phyloP scores from a whole-genome alignment of 2,329 filamentous ascomycete species.

The Colletotrichum neosansevieriae region DNA sequence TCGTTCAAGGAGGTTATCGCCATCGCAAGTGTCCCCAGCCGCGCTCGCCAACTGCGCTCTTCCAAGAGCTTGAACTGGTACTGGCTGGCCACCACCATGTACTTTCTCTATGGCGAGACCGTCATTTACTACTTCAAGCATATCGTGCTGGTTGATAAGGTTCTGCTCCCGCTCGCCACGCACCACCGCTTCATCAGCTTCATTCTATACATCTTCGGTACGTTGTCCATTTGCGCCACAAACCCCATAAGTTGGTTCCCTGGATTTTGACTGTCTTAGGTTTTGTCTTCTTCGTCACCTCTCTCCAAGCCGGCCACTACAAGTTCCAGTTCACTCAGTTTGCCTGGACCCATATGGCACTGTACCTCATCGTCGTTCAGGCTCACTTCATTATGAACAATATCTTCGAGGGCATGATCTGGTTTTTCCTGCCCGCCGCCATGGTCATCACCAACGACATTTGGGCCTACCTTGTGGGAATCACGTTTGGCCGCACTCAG shows the following conservation, averaged over 20 bases:
- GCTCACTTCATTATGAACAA: conserved; percentile 99
- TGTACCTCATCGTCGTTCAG: conserved; percentile 97
- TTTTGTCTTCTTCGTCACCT: conserved; percentile 97
- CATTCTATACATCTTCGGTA: conserved; percentile 96
- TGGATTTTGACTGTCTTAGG: conserved; percentile 64
- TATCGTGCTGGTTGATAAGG: conserved; percentile 93
- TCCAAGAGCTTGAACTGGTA: conserved; percentile 99
- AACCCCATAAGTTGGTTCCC: background rate
- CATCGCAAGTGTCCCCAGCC: conserved; percentile 93
- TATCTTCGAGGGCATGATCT: conserved; percentile 99
- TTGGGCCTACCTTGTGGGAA: conserved; percentile 97
- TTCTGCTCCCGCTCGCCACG: conserved; percentile 91
- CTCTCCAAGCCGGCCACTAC: conserved; percentile 95
- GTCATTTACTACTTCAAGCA: conserved; percentile 99
- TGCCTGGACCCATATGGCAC: conserved; percentile 99
- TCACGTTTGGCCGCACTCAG: conserved; percentile 95
- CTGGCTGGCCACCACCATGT: conserved; percentile 98
- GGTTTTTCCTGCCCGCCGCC: conserved; percentile 96
- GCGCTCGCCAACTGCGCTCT: conserved; percentile 89
- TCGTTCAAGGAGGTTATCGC: conserved; percentile 99
- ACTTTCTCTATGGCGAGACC: conserved; percentile 98
- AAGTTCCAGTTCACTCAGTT: conserved; percentile 99
- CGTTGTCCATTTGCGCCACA: conserved; percentile 47
- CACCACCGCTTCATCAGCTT: conserved; percentile 99
- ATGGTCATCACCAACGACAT: conserved; percentile 99